phyloP scores from a whole-genome alignment of 352 stramenopile genomes.

The Salisapilia sapeloensis region DNA sequence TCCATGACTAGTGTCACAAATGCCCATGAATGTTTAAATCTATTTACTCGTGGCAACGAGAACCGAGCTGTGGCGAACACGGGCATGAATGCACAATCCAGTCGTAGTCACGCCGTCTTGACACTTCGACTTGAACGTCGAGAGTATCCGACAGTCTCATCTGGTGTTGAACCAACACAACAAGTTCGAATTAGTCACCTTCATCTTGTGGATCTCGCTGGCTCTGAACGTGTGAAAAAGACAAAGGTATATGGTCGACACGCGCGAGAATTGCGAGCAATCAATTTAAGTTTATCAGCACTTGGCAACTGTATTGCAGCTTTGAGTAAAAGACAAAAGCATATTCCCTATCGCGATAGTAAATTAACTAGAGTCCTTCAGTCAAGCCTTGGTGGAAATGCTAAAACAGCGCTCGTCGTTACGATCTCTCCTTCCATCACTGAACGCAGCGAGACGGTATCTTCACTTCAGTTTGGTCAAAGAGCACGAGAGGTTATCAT shows the following conservation, averaged over 20 bases:
- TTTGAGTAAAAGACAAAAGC: constrained; percentile 32
- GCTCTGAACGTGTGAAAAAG: constrained; percentile 62
- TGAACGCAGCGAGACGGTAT: constrained; percentile 36
- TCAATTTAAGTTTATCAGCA: constrained; percentile 57
- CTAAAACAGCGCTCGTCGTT: constrained; percentile 51
- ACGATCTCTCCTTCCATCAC: constrained; percentile 25
- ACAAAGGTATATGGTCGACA: constrained; percentile 31
- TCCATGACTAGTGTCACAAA: constrained; percentile 16
- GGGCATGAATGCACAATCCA: constrained; percentile 76
- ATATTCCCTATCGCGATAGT: constrained; percentile 58
- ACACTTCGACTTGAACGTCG: constrained; percentile 71
- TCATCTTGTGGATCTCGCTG: constrained; percentile 49
- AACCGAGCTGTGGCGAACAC: constrained; percentile 71
- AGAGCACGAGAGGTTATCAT: constrained; percentile 50
- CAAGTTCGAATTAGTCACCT: constrained; percentile 36
- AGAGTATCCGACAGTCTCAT: no score
- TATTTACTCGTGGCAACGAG: constrained; percentile 27
- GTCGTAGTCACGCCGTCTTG: constrained; percentile 74
- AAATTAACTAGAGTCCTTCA: constrained; percentile 55
- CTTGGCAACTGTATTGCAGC: constrained; percentile 61
- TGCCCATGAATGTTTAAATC: constrained; percentile 22
- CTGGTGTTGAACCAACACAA: constrained; percentile 6
- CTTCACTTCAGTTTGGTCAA: constrained; percentile 58
- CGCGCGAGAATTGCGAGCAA: constrained; percentile 46
- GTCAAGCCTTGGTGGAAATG: constrained; percentile 52